Percentiles rank a stretch among this genome's conserved stretches.
phyloP scores from a whole-genome alignment of 306 rosid genomes.

The Heteromeles arbutifolia region DNA sequence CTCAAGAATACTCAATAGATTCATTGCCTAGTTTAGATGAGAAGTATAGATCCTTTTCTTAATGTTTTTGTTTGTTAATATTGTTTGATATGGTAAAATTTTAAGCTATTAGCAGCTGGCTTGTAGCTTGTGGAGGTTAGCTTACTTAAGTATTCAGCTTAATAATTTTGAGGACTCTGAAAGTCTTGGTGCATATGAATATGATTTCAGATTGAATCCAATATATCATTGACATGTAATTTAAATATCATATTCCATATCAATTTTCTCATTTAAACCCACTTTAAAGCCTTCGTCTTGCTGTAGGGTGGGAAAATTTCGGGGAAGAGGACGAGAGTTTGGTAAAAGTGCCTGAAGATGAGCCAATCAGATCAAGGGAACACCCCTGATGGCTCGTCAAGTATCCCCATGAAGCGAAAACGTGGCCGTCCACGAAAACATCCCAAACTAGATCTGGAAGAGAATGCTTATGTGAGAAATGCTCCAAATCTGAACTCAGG shows the following conservation, averaged over 20 bases:
- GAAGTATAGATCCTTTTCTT: not conserved
- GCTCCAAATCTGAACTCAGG: conserved; percentile 32
- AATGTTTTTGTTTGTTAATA: not conserved
- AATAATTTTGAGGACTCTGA: not conserved
- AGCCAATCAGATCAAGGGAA: conserved; percentile 47
- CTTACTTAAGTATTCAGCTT: not conserved
- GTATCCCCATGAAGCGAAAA: conserved; percentile 72
- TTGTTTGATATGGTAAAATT: not conserved
- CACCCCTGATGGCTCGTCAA: conserved; percentile 48
- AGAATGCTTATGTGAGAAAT: conserved; percentile 20
- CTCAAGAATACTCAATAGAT: not conserved
- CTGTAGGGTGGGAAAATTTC: conserved; percentile 18
- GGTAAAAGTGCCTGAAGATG: conserved; percentile 33
- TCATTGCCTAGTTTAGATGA: not conserved
- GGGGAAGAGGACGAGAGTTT: not conserved
- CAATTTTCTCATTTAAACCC: not conserved
- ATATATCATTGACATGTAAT: not conserved
- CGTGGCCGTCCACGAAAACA: conserved; percentile 96
- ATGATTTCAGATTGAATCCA: not conserved
- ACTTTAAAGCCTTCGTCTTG: not conserved
- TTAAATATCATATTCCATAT: not conserved
- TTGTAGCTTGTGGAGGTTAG: not conserved
- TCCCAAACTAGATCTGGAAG: conserved; percentile 49
- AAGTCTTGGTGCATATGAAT: not conserved
- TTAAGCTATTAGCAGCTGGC: not conserved